A percentile compares a stretch with the other conserved stretches of the same genome.
Conservation (phyloP, 805 yeast species). For the Kodamaea jinghongensis region DNA sequence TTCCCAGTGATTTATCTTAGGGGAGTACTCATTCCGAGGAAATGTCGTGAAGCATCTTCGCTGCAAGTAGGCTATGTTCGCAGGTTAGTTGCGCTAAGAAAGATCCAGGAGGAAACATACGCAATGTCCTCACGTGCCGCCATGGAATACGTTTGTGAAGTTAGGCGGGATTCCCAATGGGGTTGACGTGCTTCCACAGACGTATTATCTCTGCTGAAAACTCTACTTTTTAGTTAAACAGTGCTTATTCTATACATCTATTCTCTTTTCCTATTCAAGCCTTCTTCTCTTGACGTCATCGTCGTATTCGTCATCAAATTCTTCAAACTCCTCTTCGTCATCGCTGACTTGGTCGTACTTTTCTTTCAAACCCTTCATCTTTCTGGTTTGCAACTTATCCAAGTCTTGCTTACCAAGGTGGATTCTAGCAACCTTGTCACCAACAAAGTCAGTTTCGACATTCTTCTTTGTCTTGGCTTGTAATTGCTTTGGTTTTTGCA, state of each 20-base stretch:
- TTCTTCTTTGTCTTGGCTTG: constrained; percentile 85
- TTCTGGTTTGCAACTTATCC: constrained; percentile 87
- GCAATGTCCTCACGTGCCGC: too few relatives aligned
- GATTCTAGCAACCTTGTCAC: constrained; percentile 94
- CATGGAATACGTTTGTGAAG: too few relatives aligned
- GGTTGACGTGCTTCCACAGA: too few relatives aligned
- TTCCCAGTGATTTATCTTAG: too few relatives aligned
- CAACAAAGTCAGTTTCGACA: constrained; percentile 80
- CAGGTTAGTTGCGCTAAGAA: too few relatives aligned
- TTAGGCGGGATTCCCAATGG: too few relatives aligned
- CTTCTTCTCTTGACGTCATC: constrained; percentile 3
- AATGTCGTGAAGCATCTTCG: too few relatives aligned
- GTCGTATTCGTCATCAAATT: constrained; percentile 11
- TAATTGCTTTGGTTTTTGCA: constrained; percentile 74
- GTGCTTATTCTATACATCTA: not conserved
- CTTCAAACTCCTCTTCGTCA: constrained; percentile 50
- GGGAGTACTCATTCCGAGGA: too few relatives aligned
- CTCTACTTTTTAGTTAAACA: not conserved
- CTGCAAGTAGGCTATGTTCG: too few relatives aligned
- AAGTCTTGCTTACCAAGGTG: constrained; percentile 96
- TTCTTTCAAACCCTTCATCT: constrained; percentile 96
- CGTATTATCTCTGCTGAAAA: too few relatives aligned
- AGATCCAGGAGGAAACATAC: too few relatives aligned
- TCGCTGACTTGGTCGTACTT: constrained; percentile 75
- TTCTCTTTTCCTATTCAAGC: constrained; percentile 18